Evolutionary conservation across 2,329 filamentous ascomycete genomes (phyloP).

Genomic region (Hysterium pulicare): DNA sequence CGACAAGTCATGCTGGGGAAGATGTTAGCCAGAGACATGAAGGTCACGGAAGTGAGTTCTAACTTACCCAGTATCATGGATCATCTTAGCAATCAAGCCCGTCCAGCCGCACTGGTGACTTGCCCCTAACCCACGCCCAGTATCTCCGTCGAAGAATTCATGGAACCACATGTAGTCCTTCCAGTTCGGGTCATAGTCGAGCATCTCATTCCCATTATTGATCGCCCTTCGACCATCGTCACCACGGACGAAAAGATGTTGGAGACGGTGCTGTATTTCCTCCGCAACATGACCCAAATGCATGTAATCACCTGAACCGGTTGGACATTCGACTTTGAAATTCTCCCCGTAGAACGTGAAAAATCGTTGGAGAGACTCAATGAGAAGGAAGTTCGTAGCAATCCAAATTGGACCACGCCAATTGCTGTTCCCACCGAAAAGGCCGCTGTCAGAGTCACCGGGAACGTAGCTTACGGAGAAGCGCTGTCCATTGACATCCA

Average conservation of each 20-base stretch:
- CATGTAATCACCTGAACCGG: conserved; percentile 90
- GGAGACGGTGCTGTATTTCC: conserved; percentile 89
- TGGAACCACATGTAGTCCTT: conserved; percentile 94
- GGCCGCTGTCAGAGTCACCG: conserved; percentile 91
- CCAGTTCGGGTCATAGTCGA: conserved; percentile 92
- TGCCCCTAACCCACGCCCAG: conserved; percentile 81
- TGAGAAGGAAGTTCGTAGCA: conserved; percentile 89
- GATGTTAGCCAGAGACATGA: conserved; percentile 39
- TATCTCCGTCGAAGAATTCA: conserved; percentile 95
- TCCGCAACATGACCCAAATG: conserved; percentile 92
- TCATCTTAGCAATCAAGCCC: conserved; percentile 91
- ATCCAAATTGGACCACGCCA: conserved; percentile 96
- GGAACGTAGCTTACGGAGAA: conserved; percentile 88
- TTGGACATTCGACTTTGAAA: conserved; percentile 89
- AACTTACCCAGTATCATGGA: conserved; percentile 91
- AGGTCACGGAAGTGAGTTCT: not conserved
- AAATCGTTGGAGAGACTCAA: conserved; percentile 92
- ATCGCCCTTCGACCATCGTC: conserved; percentile 85
- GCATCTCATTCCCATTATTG: conserved; percentile 77
- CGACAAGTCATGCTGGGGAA: conserved; percentile 72
- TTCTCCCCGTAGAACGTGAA: conserved; percentile 92
- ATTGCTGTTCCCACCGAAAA: conserved; percentile 97
- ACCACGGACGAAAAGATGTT: conserved; percentile 82
- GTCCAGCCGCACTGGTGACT: conserved; percentile 98
- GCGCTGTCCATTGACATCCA: conserved; percentile 90